Evolutionary conservation across 495 filamentous ascomycete genomes (phyloP), one percentile per base, ranked within the genome.

Genomic region (Chaetomium tenue): DNA sequence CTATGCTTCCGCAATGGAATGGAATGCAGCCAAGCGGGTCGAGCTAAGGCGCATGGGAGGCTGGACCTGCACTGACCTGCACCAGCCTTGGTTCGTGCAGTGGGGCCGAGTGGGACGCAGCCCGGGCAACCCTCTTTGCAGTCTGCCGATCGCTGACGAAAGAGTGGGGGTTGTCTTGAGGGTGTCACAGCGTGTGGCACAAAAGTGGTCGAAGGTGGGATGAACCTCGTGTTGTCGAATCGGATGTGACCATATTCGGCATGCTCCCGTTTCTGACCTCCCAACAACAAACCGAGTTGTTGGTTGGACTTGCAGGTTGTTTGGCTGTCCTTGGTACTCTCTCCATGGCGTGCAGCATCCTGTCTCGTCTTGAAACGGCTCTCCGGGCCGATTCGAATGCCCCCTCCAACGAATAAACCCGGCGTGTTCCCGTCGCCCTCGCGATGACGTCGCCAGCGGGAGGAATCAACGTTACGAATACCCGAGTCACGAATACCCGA

Each of bases 41-140:
- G 39, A 39, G 58, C 58, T 46, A 60, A 60, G 58, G 26, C 46
- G 58, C 58, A 60, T 51, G 58, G 58, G 33, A 25, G 58, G 58
- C 58, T 50, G 58, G 58, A 51, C 28, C 58, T 37, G 58, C 58
- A 39, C 28, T 30, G 28, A 30, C 28, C 58, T 37, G 58, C 58
- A 39, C 58, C 22, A 15, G 58, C 46, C 58, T 60, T 51, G 58
- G 44, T 51, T 50, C 46, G 46, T 51, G 58, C 58, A 50, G 25
- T 46, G 58, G 44, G 44, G 28, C 26, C 52, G 8, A 33, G 58
- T 39, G 58, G 25, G n/a, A 60, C 46, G 23, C 28, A 23, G 26
- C 52, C 52, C 26, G n/a, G 13, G 30, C 52, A 33, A 20, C 11
- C 39, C 52, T 55, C 12, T 55, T 58, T 58, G 58, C 58, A 37